Percentiles rank a stretch among this genome's conserved stretches.
phyloP scores from a whole-genome alignment of 2,329 filamentous ascomycete genomes.

The Phialocephala subalpina region DNA sequence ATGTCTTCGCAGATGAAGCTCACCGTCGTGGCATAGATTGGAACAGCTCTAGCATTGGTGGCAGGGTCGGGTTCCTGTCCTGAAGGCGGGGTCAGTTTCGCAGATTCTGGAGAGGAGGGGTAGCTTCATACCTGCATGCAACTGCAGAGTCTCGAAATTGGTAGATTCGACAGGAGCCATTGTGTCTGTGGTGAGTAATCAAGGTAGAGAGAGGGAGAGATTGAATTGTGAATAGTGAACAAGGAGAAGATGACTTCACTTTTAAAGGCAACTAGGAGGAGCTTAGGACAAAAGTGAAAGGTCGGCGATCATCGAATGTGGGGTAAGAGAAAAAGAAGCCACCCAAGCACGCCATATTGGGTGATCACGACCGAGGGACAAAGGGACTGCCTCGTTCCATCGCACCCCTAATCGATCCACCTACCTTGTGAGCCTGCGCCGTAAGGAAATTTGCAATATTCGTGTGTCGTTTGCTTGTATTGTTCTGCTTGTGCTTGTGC shows the following conservation, averaged over 20 bases:
- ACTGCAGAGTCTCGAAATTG: slow-evolving; percentile 85
- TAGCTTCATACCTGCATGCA: slow-evolving; percentile 72
- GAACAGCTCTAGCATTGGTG: slow-evolving; percentile 89
- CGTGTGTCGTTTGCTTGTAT: neutral
- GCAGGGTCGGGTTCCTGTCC: slow-evolving; percentile 82
- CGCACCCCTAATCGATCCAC: neutral
- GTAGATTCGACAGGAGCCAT: slow-evolving; percentile 49
- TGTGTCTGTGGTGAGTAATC: slow-evolving; percentile 19
- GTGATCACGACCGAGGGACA: slow-evolving; percentile 6
- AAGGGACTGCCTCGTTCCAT: neutral
- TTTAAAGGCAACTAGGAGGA: neutral
- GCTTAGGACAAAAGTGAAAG: neutral
- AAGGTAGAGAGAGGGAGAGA: slow-evolving; percentile 5
- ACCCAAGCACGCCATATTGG: slow-evolving; percentile 21
- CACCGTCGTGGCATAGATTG: slow-evolving; percentile 93
- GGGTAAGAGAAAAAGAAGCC: slow-evolving; percentile 12
- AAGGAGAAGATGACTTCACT: slow-evolving; percentile 2
- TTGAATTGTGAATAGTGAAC: slow-evolving; percentile 4
- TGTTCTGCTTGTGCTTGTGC: slow-evolving; percentile 8
- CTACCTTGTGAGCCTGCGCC: slow-evolving; percentile 1
- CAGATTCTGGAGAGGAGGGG: slow-evolving; percentile 23
- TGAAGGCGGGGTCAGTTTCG: slow-evolving; percentile 26
- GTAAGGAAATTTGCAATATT: neutral
- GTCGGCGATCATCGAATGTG: slow-evolving; percentile 21
- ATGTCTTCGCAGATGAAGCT: neutral